Base-by-base conservation (phyloP, 805 yeast species). In the Candida cerambycidarum region DNA sequence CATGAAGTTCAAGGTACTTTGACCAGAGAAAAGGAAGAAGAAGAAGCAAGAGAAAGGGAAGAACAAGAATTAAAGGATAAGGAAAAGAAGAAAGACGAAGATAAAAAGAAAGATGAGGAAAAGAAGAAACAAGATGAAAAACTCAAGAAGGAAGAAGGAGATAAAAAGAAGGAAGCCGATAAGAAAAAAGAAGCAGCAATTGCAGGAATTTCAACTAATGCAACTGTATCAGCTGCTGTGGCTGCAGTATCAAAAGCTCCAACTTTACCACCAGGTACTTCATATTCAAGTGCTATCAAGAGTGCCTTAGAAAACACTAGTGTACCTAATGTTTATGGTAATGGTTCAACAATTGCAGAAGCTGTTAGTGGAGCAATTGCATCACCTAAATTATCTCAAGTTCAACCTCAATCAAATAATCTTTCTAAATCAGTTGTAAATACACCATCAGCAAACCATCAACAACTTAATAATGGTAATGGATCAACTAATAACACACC, bases 1-100 rank as follows among this genome's bases (percentile, higher is more conserved):
- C 48, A 54, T 33, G 66, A 60, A 19, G 54, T 58, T 3, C 59
- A 56, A 25, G 60, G 63, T 43, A 45, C 46, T 42, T 32, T 43
- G 48, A 42, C 41, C 43, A 50, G 36, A 59, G 39, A 32, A 43
- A 39, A 56, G n/a, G 49, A 56, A 14, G 52, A 50, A 37, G 43
- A 42, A 21, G 42, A 43, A 23, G 39, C 34, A 19, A 38, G 35
- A 36, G 43, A 37, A 38, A 45, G 43, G 28, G 47, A 41, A 33
- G 51, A 47, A 5, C 33, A 36, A 32, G 39, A 41, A 14, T 33
- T 33, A 27, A 11, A 25, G 11, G 46, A 45, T 15, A 25, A 28
- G 21, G 29, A 25, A 16, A 41, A 42, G 24, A 24, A 47, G 18
- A 43, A 44, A 27, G 30, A 43, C 27, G 40, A 43, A 4, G 48